Evolutionary conservation across 805 yeast species (phyloP).

Genomic region (Cyberlindnera euphorbiae): DNA sequence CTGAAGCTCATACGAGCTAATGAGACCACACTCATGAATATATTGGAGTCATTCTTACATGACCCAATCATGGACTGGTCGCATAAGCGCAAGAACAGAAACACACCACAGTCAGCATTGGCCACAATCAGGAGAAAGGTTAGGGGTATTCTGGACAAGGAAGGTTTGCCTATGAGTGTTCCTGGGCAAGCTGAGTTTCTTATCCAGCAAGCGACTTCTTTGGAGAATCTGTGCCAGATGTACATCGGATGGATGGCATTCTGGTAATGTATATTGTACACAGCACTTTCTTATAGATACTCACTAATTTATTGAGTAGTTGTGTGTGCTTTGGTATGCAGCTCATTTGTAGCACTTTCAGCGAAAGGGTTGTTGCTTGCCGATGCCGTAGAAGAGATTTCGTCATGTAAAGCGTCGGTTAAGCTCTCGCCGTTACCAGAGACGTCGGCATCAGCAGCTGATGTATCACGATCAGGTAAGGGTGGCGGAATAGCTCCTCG

Average conservation of each 20-base stretch:
- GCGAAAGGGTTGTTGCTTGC: no score
- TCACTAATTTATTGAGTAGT: no score
- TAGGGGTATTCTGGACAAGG: slow-evolving; percentile 75
- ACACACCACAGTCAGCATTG: slow-evolving; percentile 63
- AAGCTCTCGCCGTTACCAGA: no score
- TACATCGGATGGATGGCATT: slow-evolving; percentile 91
- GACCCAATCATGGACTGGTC: slow-evolving; percentile 89
- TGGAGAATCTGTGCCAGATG: slow-evolving; percentile 74
- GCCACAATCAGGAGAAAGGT: slow-evolving; percentile 72
- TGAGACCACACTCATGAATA: slow-evolving; percentile 82
- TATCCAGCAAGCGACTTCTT: slow-evolving; percentile 74
- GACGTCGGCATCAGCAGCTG: no score
- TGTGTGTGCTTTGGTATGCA: no score
- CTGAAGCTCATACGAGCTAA: slow-evolving; percentile 65
- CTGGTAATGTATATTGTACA: slow-evolving; percentile 29
- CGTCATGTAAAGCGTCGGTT: no score
- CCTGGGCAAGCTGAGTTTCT: slow-evolving; percentile 90
- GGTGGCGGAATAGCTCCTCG: no score
- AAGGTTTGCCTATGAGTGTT: slow-evolving; percentile 82
- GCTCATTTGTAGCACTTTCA: no score
- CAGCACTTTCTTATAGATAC: no score
- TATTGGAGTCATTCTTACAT: slow-evolving; percentile 85
- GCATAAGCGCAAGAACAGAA: slow-evolving; percentile 34
- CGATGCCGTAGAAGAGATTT: no score
- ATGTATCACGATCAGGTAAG: no score